A percentile compares a stretch with the other conserved stretches of the same genome.
Evolutionary conservation across 164 flowering plant species (phyloP).

Genomic region (Litsea cubeba): DNA sequence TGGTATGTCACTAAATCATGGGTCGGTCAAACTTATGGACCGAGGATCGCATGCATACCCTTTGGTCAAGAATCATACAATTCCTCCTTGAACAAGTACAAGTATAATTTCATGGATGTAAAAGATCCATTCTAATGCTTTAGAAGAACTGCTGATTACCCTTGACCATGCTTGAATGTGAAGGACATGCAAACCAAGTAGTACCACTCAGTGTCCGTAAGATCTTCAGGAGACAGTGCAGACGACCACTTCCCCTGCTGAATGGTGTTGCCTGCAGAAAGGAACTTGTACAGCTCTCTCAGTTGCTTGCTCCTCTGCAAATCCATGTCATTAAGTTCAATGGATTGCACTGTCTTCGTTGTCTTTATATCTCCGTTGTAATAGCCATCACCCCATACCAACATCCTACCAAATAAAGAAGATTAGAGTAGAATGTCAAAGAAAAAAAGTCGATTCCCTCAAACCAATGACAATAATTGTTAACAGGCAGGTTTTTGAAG

Average conservation of each 20-base stretch:
- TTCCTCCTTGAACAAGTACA: background rate
- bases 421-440: background rate
- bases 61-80: background rate
- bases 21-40: background rate
- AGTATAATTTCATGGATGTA: background rate
- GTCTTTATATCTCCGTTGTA: slow-evolving; percentile 97
- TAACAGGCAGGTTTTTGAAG: background rate
- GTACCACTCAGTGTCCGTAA: slow-evolving; percentile 82
- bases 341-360: slow-evolving; percentile 67
- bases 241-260: slow-evolving; percentile 67
- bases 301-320: slow-evolving; percentile 81
- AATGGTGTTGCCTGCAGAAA: slow-evolving; percentile 51
- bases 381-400: slow-evolving; percentile 90
- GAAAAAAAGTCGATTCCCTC: background rate
- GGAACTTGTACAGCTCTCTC: slow-evolving; percentile 72
- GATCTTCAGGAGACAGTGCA: slow-evolving; percentile 93
- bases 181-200: slow-evolving; percentile 96
- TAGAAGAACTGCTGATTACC: slow-evolving; percentile 40
- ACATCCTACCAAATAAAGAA: slow-evolving; percentile 32
- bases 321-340: slow-evolving; percentile 54
- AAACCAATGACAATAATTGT: background rate
- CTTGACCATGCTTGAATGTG: slow-evolving; percentile 58
- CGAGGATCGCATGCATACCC: background rate
- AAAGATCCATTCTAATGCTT: background rate
- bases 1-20: too few relatives aligned